Percentiles rank a stretch among this genome's conserved stretches.
These are phyloP conservation scores for Nigrospora osmanthi DNA, from an alignment of 2,329 filamentous ascomycete genomes.

Conservation along the genomic window DNA sequence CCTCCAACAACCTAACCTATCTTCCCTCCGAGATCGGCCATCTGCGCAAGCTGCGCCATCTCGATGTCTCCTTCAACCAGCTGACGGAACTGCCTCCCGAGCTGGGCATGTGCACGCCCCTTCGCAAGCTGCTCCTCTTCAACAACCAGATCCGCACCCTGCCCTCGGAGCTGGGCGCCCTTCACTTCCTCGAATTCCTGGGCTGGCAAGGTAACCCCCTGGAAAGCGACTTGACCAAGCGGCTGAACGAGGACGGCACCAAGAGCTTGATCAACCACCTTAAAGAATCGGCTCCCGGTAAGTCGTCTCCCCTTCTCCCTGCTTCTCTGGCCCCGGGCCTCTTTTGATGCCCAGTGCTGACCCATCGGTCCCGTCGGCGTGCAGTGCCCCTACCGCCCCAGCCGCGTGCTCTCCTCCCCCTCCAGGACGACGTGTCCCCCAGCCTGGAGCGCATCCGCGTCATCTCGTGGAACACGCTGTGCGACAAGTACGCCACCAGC, in stretches of 20 bases:
- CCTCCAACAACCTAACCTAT: conserved; percentile 79
- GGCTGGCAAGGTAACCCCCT: conserved; percentile 90
- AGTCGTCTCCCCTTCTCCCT: conserved; percentile 24
- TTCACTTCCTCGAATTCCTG: conserved; percentile 81
- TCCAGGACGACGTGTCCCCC: conserved; percentile 57
- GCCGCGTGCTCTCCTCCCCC: conserved; percentile 69
- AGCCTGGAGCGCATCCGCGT: conserved; percentile 69
- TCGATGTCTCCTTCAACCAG: conserved; percentile 87
- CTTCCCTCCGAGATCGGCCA: conserved; percentile 78
- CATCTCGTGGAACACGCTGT: conserved; percentile 92
- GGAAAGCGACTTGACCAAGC: conserved; percentile 66
- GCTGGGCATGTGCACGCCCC: conserved; percentile 91
- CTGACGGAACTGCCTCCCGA: conserved; percentile 77
- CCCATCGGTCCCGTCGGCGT: background rate
- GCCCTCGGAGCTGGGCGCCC: conserved; percentile 78
- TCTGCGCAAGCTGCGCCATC: conserved; percentile 69
- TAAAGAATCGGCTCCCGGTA: conserved; percentile 78
- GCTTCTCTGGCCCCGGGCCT: background rate
- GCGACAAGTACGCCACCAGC: conserved; percentile 83
- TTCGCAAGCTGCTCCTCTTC: conserved; percentile 79
- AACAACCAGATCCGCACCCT: conserved; percentile 81
- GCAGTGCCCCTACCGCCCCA: conserved; percentile 70
- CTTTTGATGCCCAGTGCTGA: background rate
- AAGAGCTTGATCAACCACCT: conserved; percentile 76
- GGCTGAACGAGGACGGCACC: conserved; percentile 81